Percentiles rank a stretch among this genome's conserved stretches.
Conservation (phyloP, 257 asterid genomes). For the Przewalskia tangutica region DNA sequence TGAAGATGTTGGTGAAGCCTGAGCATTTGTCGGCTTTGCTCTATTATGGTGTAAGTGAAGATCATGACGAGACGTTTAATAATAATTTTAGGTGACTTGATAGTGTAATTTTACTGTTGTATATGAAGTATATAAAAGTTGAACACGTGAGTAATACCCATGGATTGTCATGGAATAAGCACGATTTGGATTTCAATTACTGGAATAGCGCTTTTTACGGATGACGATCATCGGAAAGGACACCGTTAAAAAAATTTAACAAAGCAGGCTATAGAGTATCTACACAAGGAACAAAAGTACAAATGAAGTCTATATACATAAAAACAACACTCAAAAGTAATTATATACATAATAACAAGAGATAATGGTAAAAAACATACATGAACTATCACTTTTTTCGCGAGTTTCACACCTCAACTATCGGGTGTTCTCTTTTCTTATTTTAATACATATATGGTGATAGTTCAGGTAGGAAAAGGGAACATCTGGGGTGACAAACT, state of each 20-base stretch:
- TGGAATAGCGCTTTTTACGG: neutral
- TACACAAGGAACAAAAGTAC: neutral
- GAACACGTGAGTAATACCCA: neutral
- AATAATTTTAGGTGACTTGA: neutral
- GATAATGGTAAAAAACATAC: too few species aligned
- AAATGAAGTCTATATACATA: neutral
- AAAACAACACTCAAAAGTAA: neutral
- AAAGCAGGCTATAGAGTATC: neutral
- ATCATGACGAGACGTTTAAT: neutral
- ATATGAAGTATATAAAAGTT: neutral
- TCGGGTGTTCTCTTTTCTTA: too few species aligned
- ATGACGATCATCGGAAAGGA: neutral
- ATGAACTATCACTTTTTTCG: too few species aligned
- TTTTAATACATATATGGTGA: too few species aligned
- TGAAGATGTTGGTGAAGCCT: neutral
- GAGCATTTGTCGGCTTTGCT: neutral
- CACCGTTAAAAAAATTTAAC: neutral
- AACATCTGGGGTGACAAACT: too few species aligned
- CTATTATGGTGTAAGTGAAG: neutral
- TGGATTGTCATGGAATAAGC: neutral
- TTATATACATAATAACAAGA: neutral
- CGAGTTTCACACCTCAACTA: too few species aligned
- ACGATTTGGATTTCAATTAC: neutral
- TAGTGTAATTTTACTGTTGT: neutral
- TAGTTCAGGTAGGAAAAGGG: too few species aligned